phyloP scores from a whole-genome alignment of 2,329 filamentous ascomycete genomes.

The Xylaria sp. region DNA sequence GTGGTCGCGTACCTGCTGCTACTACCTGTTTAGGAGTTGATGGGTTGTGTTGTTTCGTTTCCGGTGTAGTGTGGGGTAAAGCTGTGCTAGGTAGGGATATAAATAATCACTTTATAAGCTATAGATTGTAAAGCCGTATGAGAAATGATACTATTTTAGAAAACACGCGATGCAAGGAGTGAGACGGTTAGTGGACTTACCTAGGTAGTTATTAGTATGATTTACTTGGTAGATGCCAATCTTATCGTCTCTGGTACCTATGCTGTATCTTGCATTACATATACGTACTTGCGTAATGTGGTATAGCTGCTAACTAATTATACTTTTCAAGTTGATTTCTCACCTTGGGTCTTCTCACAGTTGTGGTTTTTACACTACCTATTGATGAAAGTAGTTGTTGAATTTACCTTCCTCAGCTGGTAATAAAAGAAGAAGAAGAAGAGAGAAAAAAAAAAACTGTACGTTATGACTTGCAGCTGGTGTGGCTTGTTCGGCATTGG shows the following conservation, averaged over 20 bases:
- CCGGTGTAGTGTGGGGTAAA: background rate
- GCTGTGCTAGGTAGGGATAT: constrained; percentile 3
- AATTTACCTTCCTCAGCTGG: constrained; percentile 18
- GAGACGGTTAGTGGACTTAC: background rate
- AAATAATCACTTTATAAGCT: constrained; percentile 15
- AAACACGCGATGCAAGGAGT: background rate
- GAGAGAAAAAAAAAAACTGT: background rate
- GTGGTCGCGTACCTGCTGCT: background rate
- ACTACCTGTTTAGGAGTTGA: background rate
- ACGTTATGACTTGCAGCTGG: constrained; percentile 22
- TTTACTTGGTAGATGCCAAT: background rate
- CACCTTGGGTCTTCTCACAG: background rate
- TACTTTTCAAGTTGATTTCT: background rate
- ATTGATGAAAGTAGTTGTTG: background rate
- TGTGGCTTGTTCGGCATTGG: constrained; percentile 34
- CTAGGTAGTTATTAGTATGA: background rate
- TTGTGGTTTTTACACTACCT: background rate
- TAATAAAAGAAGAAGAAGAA: no score
- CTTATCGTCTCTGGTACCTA: no score
- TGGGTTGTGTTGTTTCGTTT: background rate
- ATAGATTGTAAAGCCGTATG: constrained; percentile 5
- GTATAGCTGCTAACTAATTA: no score
- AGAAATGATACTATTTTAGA: background rate
- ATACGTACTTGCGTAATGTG: no score
- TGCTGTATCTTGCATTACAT: no score